phyloP scores from a whole-genome alignment of 2,329 filamentous ascomycete species.

The Verticillium isaacii region DNA sequence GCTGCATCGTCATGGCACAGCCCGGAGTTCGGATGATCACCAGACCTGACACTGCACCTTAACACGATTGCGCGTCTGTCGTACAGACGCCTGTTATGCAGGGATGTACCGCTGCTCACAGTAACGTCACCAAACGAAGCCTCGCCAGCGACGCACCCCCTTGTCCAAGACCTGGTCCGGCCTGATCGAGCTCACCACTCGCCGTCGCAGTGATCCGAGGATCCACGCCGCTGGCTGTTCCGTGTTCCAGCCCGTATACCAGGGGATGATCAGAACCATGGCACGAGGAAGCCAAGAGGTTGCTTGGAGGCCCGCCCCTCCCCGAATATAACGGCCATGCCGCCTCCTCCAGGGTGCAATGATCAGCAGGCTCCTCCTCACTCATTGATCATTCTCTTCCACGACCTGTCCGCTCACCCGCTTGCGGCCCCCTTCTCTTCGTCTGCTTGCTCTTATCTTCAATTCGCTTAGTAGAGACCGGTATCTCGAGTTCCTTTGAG shows the following conservation, averaged over 20 bases:
- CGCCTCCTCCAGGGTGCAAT: constrained; percentile 1
- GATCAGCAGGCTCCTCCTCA: constrained; percentile 12
- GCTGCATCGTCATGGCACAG: neutral
- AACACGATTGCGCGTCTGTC: neutral
- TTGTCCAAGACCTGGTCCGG: neutral
- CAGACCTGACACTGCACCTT: neutral
- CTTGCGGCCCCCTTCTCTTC: constrained; percentile 10
- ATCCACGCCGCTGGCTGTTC: neutral
- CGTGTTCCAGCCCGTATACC: neutral
- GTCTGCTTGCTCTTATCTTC: constrained; percentile 1
- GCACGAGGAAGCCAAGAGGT: neutral
- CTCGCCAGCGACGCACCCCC: neutral
- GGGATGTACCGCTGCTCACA: neutral
- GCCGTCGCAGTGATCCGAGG: neutral
- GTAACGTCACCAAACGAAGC: neutral
- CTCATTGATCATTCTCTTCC: neutral
- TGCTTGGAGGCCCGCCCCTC: neutral
- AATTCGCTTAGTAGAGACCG: constrained; percentile 11
- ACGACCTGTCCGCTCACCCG: constrained; percentile 5
- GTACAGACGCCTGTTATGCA: neutral
- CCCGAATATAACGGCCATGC: constrained; percentile 9
- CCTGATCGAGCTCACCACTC: neutral
- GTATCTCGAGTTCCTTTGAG: constrained; percentile 12
- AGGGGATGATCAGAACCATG: neutral
- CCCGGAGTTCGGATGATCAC: constrained; percentile 4